These are phyloP conservation scores for Lipomyces lipofer DNA, from an alignment of 805 yeast genomes.

Conservation along the genomic window DNA sequence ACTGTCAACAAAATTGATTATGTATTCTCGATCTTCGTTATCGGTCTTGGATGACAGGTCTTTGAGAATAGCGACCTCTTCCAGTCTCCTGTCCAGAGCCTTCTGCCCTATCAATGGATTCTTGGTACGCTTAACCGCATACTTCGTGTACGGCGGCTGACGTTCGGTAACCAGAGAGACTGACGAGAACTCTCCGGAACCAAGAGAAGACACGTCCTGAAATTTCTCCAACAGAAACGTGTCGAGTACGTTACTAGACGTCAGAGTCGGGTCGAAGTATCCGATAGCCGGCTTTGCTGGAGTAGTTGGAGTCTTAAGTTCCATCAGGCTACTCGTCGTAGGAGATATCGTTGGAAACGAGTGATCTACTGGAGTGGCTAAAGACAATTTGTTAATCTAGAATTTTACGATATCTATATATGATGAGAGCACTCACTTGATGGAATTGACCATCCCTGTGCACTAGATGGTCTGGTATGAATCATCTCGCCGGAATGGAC, in stretches of 20 bases:
- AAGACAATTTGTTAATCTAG: background rate
- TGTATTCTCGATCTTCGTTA: conserved; percentile 71
- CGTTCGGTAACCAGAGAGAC: conserved; percentile 81
- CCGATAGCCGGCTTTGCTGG: conserved; percentile 32
- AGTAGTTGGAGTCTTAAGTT: conserved; percentile 30
- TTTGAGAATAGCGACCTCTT: conserved; percentile 70
- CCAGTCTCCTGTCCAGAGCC: conserved; percentile 61
- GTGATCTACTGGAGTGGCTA: conserved; percentile 14
- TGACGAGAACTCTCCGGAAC: conserved; percentile 84
- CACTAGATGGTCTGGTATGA: conserved; percentile 2
- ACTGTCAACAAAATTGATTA: conserved; percentile 75
- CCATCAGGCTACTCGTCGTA: conserved; percentile 13
- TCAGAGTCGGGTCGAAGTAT: conserved; percentile 26
- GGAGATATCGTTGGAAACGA: conserved; percentile 9
- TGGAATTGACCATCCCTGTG: conserved; percentile 14
- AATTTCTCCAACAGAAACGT: conserved; percentile 49
- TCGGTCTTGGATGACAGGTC: conserved; percentile 37
- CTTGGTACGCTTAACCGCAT: conserved; percentile 87
- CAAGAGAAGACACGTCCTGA: conserved; percentile 69
- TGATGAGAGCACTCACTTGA: background rate
- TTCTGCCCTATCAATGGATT: conserved; percentile 59
- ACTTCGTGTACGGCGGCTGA: conserved; percentile 46
- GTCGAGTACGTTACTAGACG: conserved; percentile 36
- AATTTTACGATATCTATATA: background rate
- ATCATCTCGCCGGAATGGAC: background rate